Evolutionary conservation across 2,329 filamentous ascomycete species (phyloP), one percentile per base, ranked within the genome.

Genomic region (Nemania diffusa): DNA sequence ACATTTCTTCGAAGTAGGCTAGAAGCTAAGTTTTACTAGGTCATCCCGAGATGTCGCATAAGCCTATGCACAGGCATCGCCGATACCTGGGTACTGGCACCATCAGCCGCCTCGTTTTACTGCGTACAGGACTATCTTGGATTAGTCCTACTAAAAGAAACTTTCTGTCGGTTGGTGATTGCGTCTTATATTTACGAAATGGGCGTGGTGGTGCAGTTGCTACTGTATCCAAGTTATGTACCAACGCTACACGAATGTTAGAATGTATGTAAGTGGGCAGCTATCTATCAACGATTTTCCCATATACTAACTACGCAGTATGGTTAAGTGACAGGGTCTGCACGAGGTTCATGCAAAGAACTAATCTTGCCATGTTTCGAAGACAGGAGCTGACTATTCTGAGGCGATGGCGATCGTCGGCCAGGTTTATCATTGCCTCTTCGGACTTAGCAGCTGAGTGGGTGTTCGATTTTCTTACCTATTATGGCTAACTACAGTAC

Each of bases 341-440:
- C 62, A 68, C 62, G 65, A 61, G 65, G 62, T 52, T 65, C 52
- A 65, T 65, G 65, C 62, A 58, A 32, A 48, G 61, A 64, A 64
- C 57, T 52, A 59, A 44, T 63, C 59, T 40, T 29, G 26, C 37
- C 55, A 42, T 64, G 51, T 64, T 60, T 67, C 57, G 65, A 52
- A 61, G n/a, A 34, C 26, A 32, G 17, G 61, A 61, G 65, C 65
- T 67, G 65, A 64, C 65, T 67, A 34, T 58, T 62, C 62, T 37
- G 56, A 55, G 65, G 65, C 65, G 58, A 34, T 40, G 27, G 37
- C 42, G 58, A 65, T 58, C 53, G 34, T 34, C 37, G 24, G 24
- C 40, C 44, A 26, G 58, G 20, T 27, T n/a, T 32, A 63, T 66
- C 63, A 63, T 42, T 69, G 27, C 66, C 53, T 24, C 46, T 57